phyloP scores from a whole-genome alignment of 116 monocot species.

The Dioscorea cayenensis region DNA sequence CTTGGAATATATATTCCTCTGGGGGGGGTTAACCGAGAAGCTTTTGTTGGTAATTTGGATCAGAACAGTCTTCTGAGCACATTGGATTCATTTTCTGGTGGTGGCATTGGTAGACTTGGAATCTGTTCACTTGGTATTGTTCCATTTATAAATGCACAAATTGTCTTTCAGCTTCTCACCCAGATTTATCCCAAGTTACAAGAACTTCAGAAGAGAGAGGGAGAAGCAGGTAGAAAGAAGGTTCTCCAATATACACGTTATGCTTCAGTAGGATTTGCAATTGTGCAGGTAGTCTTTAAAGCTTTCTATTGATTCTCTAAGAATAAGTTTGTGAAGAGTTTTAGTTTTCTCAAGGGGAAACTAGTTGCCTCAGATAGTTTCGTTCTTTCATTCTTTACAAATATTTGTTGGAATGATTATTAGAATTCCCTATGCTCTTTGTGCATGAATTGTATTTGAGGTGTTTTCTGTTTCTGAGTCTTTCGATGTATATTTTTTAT shows the following conservation, averaged over 20 bases:
- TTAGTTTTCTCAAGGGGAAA: not conserved
- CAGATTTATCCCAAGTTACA: conserved; percentile 97
- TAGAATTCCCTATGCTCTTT: no score
- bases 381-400: no score
- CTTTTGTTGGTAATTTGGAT: conserved; percentile 89
- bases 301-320: not conserved
- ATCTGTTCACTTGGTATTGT: conserved; percentile 95
- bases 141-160: conserved; percentile 96
- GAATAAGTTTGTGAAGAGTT: not conserved
- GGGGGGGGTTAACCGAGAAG: conserved; percentile 90
- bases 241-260: conserved; percentile 96
- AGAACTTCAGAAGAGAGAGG: conserved; percentile 95
- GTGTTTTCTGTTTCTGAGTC: no score
- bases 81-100: conserved; percentile 97
- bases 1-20: conserved; percentile 91
- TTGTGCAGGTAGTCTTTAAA: conserved; percentile 66
- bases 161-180: conserved; percentile 93
- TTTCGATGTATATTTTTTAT: no score
- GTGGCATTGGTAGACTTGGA: conserved; percentile 92
- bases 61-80: conserved; percentile 90
- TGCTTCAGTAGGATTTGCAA: conserved; percentile 94
- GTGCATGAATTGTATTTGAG: no score
- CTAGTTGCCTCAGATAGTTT: no score
- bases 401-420: no score
- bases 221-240: conserved; percentile 98